Evolutionary conservation across 176 grass and related monocot genomes (phyloP), one percentile per base, ranked within the genome.

Genomic region (Elaeis guineensis): DNA sequence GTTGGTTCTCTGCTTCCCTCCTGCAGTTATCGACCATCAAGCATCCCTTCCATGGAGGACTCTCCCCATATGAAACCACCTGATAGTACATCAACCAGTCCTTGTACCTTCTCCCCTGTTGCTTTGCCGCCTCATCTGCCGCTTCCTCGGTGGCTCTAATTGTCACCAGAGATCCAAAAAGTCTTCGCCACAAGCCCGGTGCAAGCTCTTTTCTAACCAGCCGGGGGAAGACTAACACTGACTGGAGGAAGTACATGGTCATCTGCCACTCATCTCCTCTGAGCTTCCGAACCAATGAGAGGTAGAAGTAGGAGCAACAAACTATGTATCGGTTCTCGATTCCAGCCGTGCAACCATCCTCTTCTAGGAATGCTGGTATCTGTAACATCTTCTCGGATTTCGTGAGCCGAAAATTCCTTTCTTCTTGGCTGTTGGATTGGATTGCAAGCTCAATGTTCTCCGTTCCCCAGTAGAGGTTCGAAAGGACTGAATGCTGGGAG

Each of bases 1-100:
- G n/a, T 66, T 25, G 21, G 70, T 18, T 67, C 24, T 55, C 50
- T 57, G 86, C 80, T 82, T 66, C 80, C 61, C 73, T 74, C 57
- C 52, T 61, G 51, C 51, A 52, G 57, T 48, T 54, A 0, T 44
- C 58, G 19, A 16, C 68, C 21, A 55, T 16, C 15, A 35, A 62
- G 66, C 56, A 60, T 23, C 65, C 59, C 25, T 59, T 78, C 60
- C 72, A 77, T 50, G 71, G 62, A 16, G 74, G 67, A 50, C 68
- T 74, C 17, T 81, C 72, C 4, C 79, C 79, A 8, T 77, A 82
- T 8, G 79, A 82, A 20, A 97, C 81, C 11, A 97, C 93, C 82
- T 82, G 80, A 64, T 89, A 97, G 70, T 97, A 97, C 78, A 97
- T 97, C 60, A 97, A 70, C 87, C 93, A 97, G 73, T 87, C 79